Evolutionary conservation across 495 filamentous ascomycete genomes (phyloP), one percentile per base, ranked within the genome.

Genomic region (Aspergillus indologenus): DNA sequence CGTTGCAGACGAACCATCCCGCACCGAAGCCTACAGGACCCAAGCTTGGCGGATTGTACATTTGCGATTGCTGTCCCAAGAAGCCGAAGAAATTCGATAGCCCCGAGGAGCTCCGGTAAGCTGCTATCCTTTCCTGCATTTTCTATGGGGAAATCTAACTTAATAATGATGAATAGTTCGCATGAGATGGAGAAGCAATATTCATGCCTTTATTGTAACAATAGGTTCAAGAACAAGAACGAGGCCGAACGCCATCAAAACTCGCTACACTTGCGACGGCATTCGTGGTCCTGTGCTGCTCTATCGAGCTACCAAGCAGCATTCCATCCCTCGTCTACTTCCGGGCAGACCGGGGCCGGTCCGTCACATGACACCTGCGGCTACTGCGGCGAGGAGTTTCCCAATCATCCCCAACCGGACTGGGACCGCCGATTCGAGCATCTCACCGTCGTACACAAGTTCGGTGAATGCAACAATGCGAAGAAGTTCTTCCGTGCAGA

Each of bases 151-250:
- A 17, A 12, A 6, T 22, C 1, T 50, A 21, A 14, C 47, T 45
- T 52, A 34, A 44, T 63, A 6, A 23, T 8, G 0, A 53, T 4
- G 4, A 46, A 24, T 59, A 90, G 87, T 40, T 61, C 80, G n/a
- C 94, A 98, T 66, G 89, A 92, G 65, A 86, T 89, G 62, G 94
- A 98, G 68, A 98, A 98, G 70, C 95, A 98, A 71, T 98, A 98
- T 72, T 85, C 85, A 54, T 98, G 94, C 69, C 80, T 84, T 18
- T 98, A 88, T 72, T 98, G 94, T 71, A 86, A 87, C 45, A 98
- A 98, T 71, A 84, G 92, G 20, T 98, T 98, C 81, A 98, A 98
- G 73, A 98, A 98, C 77, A 98, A 98, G 73, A 98, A 98, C 61
- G 94, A 98, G 76, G 94, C 94, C 6, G 94, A 98, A 71, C 85